A percentile compares a stretch with the other conserved stretches of the same genome.
Evolutionary conservation across 2,329 filamentous ascomycete species (phyloP).

Genomic region (Tolypocladium pustulatum): DNA sequence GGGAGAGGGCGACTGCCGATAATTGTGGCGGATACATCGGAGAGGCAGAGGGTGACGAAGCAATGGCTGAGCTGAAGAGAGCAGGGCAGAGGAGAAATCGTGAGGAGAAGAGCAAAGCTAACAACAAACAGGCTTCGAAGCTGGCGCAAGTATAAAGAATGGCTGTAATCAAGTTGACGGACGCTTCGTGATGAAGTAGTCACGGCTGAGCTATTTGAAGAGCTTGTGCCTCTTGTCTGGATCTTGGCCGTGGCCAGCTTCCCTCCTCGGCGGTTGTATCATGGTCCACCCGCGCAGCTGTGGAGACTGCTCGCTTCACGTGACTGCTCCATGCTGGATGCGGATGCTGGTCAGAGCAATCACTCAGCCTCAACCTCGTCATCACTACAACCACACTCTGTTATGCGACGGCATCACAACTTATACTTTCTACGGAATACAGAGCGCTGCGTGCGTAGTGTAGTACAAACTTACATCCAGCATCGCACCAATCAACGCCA

Average conservation of each 20-base stretch:
- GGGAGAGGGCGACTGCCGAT: constrained; percentile 24
- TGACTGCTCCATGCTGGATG: constrained; percentile 9
- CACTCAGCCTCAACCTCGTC: not conserved
- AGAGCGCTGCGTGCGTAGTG: not conserved
- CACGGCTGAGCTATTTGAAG: constrained; percentile 17
- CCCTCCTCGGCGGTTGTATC: constrained; percentile 18
- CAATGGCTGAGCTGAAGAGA: not conserved
- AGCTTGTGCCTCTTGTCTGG: constrained; percentile 8
- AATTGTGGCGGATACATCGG: constrained; percentile 30
- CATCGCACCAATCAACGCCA: not conserved
- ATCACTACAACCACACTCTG: not conserved
- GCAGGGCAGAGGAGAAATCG: not conserved
- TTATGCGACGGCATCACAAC: not conserved
- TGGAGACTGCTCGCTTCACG: constrained; percentile 14
- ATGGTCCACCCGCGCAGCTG: constrained; percentile 13
- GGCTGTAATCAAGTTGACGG: not conserved
- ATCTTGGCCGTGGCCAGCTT: constrained; percentile 15
- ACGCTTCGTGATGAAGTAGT: constrained; percentile 13
- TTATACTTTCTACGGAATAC: not conserved
- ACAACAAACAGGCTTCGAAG: not conserved
- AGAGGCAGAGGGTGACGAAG: not conserved
- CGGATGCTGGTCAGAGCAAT: too few relatives aligned
- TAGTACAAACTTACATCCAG: not conserved
- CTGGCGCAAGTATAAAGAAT: not conserved
- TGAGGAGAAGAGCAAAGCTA: not conserved